Base-by-base conservation (phyloP, 2,329 filamentous ascomycete genomes). In the Aspergillus luchuensis region DNA sequence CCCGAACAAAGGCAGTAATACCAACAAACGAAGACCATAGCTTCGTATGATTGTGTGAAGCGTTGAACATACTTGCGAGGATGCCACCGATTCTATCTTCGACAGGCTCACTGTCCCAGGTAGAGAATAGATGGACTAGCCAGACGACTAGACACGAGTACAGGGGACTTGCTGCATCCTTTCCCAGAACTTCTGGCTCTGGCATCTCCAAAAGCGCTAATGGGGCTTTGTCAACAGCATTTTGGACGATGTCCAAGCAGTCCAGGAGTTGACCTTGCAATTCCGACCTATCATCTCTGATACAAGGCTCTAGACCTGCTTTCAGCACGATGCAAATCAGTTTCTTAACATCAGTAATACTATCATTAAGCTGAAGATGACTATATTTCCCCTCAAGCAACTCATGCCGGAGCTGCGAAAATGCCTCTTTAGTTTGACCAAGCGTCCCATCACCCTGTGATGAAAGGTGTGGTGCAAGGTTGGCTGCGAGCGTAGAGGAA, bases 401-500 rank as follows among this genome's bases (percentile, higher is more conserved):
- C 66, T 88, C 86, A 64, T 87, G 86, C 25, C 94, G 82, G 2
- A 97, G 83, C 56, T 88, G 87, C 63, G 90, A 88, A 64, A 97
- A 89, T 53, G 91, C 90, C 67, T 88, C 87, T 61, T 87, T 88
- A 68, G 89, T 87, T 68, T 89, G 84, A 56, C 85, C 85, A 69
- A 85, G 84, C 56, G 85, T 84, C 48, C 84, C 86, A 63, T 82
- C 84, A 55, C 84, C 82, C 53, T 85, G 85, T 21, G 89, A 85
- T 47, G 89, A 87, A 63, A 92, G 87, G 73, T 91, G 91, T 72
- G 91, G 89, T 65, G 95, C 91, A 59, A 97, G 87, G 75, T 96
- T 91, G 11, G 91, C 91, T 56, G 93, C 92, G 70, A 97, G 84
- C 8, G 92, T 96, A 15, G 93, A 97, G 11, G 92, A 90, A 33